phyloP scores from a whole-genome alignment of 2,329 filamentous ascomycete species.

The Trichoderma citrinoviride region DNA sequence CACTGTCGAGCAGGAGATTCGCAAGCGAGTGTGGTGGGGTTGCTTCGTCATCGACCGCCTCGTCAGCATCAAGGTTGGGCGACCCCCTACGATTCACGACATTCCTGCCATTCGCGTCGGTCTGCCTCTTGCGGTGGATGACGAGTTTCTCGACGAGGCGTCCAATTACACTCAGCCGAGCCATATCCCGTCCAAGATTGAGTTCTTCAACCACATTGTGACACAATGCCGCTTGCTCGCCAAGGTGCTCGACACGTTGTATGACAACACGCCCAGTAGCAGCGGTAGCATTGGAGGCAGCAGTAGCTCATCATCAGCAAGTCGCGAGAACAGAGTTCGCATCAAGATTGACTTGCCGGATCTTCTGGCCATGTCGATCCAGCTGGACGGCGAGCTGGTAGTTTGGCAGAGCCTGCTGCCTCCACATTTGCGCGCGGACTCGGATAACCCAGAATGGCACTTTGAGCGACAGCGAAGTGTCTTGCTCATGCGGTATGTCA shows the following conservation, averaged over 20 bases:
- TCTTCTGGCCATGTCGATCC: constrained; percentile 15
- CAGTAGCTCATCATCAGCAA: constrained; percentile 1
- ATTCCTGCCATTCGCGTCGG: constrained; percentile 7
- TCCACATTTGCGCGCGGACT: constrained; percentile 3
- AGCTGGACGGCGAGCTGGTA: constrained; percentile 2
- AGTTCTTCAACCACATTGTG: constrained; percentile 12
- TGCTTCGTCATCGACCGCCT: constrained; percentile 17
- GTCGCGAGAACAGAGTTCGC: background rate
- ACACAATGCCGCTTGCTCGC: constrained; percentile 13
- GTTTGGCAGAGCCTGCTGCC: constrained; percentile 7
- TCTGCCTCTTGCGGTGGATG: constrained; percentile 6
- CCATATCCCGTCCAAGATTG: constrained; percentile 12
- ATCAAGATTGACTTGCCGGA: constrained; percentile 9
- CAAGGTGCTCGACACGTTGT: constrained; percentile 12
- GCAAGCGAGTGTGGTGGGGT: constrained; percentile 18
- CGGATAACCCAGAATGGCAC: constrained; percentile 6
- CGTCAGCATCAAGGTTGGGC: constrained; percentile 16
- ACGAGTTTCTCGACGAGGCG: constrained; percentile 6
- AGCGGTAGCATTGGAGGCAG: constrained; percentile 3
- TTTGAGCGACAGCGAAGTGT: constrained; percentile 13
- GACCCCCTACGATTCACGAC: constrained; percentile 14
- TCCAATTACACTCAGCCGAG: constrained; percentile 9
- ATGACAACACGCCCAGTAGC: constrained; percentile 14
- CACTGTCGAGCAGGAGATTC: constrained; percentile 14
- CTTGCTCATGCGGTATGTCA: constrained; percentile 14